Percentiles rank a stretch among this genome's conserved stretches.
Evolutionary conservation across 805 yeast genomes (phyloP).

Genomic region (Teunomyces cretensis): DNA sequence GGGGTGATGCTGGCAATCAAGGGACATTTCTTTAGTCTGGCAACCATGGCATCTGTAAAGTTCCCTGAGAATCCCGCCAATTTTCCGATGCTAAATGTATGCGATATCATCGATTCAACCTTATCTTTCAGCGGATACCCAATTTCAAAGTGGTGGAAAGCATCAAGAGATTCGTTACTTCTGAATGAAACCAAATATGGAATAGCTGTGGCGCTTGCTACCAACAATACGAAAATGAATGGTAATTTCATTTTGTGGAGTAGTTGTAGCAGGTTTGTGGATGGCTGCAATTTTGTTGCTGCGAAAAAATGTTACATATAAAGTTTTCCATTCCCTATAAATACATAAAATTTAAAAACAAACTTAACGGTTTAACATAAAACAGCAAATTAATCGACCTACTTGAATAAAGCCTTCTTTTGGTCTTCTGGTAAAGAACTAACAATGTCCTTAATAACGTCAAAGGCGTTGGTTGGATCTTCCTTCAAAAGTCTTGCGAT

Average conservation of each 20-base stretch:
- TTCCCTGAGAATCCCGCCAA: slow-evolving; percentile 71
- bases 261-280: neutral
- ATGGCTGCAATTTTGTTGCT: neutral
- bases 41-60: slow-evolving; percentile 48
- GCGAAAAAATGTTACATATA: neutral
- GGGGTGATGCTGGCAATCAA: slow-evolving; percentile 67
- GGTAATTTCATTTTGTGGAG: neutral
- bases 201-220: neutral
- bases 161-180: slow-evolving; percentile 47
- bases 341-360: neutral
- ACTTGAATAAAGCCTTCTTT: slow-evolving; percentile 25
- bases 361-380: slow-evolving; percentile 3
- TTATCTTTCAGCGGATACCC: slow-evolving; percentile 37
- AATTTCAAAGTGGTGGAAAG: slow-evolving; percentile 47
- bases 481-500: slow-evolving; percentile 52
- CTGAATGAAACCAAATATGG: slow-evolving; percentile 53
- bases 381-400: slow-evolving; percentile 6
- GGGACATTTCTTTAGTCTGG: slow-evolving; percentile 54
- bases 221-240: neutral
- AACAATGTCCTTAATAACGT: slow-evolving; percentile 37
- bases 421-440: slow-evolving; percentile 35
- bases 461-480: slow-evolving; percentile 28
- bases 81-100: slow-evolving; percentile 63
- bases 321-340: slow-evolving; percentile 4
- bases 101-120: slow-evolving; percentile 47